Percentiles rank a stretch among this genome's conserved stretches.
phyloP scores from a whole-genome alignment of 2,329 filamentous ascomycete genomes.

The Tolypocladium cylindrosporum region DNA sequence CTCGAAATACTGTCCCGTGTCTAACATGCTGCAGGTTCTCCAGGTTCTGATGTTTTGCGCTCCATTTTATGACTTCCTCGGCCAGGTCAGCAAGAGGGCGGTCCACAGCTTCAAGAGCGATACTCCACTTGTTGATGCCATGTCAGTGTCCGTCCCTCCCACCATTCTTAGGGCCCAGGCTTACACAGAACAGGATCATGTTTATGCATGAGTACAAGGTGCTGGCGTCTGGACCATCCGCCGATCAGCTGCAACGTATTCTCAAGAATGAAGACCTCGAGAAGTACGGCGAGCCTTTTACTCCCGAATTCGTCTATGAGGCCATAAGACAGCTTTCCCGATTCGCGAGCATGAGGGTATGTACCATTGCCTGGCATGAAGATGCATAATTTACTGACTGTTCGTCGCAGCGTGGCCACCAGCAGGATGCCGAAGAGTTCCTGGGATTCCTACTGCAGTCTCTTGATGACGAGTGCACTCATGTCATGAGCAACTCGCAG shows the following conservation, averaged over 20 bases:
- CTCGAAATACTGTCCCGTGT: not conserved
- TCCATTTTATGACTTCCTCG: constrained; percentile 90
- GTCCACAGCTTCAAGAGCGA: constrained; percentile 91
- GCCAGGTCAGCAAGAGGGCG: constrained; percentile 74
- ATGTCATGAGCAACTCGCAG: constrained; percentile 46
- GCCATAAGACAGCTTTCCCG: constrained; percentile 78
- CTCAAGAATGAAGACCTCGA: constrained; percentile 79
- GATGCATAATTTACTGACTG: not conserved
- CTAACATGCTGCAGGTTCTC: constrained; percentile 53
- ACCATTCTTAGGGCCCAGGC: not conserved
- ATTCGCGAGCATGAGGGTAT: constrained; percentile 84
- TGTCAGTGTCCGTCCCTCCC: constrained; percentile 40
- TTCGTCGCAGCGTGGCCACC: constrained; percentile 65
- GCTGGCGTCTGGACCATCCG: constrained; percentile 66
- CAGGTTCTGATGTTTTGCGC: constrained; percentile 91
- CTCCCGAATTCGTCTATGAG: constrained; percentile 90
- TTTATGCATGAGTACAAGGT: constrained; percentile 89
- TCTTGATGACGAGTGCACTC: constrained; percentile 83
- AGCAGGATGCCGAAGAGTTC: constrained; percentile 97
- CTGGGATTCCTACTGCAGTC: constrained; percentile 86
- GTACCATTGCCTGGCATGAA: constrained; percentile 16
- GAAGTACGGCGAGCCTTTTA: constrained; percentile 83
- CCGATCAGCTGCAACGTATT: constrained; percentile 61
- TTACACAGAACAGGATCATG: constrained; percentile 57
- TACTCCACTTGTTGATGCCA: constrained; percentile 85